These are phyloP conservation scores for Mrakia frigida DNA, from an alignment of 768 basidiomycete genomes.

Conservation along the genomic window DNA sequence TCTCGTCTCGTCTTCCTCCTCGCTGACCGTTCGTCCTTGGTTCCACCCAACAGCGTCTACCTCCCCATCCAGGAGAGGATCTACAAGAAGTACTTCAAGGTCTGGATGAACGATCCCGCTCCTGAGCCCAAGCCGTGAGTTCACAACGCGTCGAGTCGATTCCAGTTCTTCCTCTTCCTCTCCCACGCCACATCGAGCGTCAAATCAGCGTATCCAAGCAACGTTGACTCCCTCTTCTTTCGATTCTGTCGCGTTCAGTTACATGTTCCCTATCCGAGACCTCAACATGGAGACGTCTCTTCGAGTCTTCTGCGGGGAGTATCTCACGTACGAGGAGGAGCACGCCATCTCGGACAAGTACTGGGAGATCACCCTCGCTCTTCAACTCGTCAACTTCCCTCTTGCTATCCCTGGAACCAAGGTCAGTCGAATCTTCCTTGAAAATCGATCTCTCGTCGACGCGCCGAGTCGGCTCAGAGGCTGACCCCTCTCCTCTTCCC, in stretches of 20 bases:
- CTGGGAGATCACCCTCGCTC: conserved; percentile 89
- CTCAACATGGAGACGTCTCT: conserved; percentile 98
- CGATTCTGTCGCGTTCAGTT: conserved; percentile 44
- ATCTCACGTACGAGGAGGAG: conserved; percentile 75
- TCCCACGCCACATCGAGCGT: background rate
- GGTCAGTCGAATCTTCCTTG: conserved; percentile 8
- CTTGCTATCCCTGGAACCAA: conserved; percentile 92
- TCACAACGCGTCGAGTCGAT: background rate
- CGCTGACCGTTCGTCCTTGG: background rate
- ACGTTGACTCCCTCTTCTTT: background rate
- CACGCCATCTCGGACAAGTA: conserved; percentile 84
- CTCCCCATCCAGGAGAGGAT: conserved; percentile 75
- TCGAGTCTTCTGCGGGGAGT: conserved; percentile 86
- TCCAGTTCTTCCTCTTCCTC: background rate
- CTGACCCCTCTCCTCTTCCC: too few species aligned
- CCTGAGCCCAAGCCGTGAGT: conserved; percentile 49
- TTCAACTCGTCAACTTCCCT: conserved; percentile 99
- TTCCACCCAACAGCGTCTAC: conserved; percentile 59
- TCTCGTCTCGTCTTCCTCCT: background rate
- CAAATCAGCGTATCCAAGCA: conserved; percentile 44
- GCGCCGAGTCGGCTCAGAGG: too few species aligned
- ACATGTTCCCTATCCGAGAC: conserved; percentile 83
- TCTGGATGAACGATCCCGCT: conserved; percentile 61
- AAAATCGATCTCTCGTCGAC: too few species aligned
- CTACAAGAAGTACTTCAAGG: conserved; percentile 65